Evolutionary conservation across 2,329 filamentous ascomycete species (phyloP), one percentile per base, ranked within the genome.

Genomic region (Fusarium abutilonis): DNA sequence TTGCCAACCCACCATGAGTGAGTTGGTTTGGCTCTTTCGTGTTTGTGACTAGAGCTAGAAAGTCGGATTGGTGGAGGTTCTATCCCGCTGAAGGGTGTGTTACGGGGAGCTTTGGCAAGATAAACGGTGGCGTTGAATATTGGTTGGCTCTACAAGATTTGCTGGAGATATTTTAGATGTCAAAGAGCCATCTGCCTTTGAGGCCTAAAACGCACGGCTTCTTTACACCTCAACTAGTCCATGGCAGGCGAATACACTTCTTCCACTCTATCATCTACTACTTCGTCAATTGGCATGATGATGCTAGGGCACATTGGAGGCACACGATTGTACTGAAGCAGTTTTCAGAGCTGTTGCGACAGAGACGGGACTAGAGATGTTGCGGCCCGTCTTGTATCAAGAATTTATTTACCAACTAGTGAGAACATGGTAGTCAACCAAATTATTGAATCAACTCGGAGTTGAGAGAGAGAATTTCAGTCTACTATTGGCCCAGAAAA

Each of bases 241-340:
- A 62, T 17, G 58, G 59, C 43, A 45, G 46, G 21, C 46, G 35
- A 23, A 31, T 29, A 13, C 51, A 60, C 29, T 32, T 41, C 19
- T 63, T 74, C 70, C 64, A 74, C 75, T 51, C 70, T 70, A 46
- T 72, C 39, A 4, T 3, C 19, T 19, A 4, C 19, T 7, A 50
- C 61, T 42, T 56, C 58, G 1, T 43, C 54, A 2, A 64, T 64
- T 54, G 53, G 62, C 11, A 64, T 62, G 61, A 56, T 64, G 58
- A 64, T 64, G 54, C 47, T 64, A 2, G 54, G 46, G 21, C 54
- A 62, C 9, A 28, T 64, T 11, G 58, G 58, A 13, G 50, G 52
- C 9, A 47, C 61, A 2, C 15, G 58, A 64, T 26, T 38, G 61
- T n/a, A 64, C 58, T 4, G 58, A 56, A 26, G 28, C 44, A 8